These are phyloP conservation scores for Epichloe coenophiala DNA, from an alignment of 2,329 filamentous ascomycete genomes.

Conservation along the genomic window DNA sequence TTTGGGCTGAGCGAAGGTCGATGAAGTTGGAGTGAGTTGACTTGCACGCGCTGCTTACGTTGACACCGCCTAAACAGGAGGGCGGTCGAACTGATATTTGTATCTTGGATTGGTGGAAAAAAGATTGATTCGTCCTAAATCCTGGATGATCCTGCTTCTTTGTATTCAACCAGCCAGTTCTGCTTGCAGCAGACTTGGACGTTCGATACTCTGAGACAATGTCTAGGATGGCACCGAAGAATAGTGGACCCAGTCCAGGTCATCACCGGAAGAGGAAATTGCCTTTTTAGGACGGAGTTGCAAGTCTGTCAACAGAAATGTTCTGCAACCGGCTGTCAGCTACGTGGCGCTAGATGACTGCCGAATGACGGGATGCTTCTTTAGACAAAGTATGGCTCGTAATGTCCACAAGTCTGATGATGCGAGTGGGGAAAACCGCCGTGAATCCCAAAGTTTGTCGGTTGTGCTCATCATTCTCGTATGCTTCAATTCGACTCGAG, in stretches of 20 bases:
- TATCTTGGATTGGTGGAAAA: not conserved
- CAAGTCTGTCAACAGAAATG: not conserved
- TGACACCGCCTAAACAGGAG: not conserved
- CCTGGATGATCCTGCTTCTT: not conserved
- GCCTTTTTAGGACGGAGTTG: not conserved
- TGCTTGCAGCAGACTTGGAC: slow-evolving; percentile 2
- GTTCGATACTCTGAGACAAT: not conserved
- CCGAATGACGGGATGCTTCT: not conserved
- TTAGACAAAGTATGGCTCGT: not conserved
- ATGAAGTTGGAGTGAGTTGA: too few species aligned
- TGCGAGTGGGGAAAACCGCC: not conserved
- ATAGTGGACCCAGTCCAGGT: not conserved
- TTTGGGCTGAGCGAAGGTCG: slow-evolving; percentile 5
- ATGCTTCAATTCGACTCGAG: not conserved
- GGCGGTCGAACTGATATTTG: not conserved
- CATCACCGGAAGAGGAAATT: slow-evolving; percentile 1
- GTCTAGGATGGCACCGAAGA: not conserved
- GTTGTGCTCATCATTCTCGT: not conserved
- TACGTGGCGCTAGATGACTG: not conserved
- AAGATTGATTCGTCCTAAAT: not conserved
- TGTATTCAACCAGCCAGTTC: not conserved
- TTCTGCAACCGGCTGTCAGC: slow-evolving; percentile 1
- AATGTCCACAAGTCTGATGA: not conserved
- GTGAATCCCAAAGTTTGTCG: not conserved
- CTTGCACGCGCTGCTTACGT: too few species aligned